Percentiles rank a stretch among this genome's conserved stretches.
Evolutionary conservation across 1,284 basidiomycete genomes (phyloP).

Genomic region (Sporisorium graminicola): DNA sequence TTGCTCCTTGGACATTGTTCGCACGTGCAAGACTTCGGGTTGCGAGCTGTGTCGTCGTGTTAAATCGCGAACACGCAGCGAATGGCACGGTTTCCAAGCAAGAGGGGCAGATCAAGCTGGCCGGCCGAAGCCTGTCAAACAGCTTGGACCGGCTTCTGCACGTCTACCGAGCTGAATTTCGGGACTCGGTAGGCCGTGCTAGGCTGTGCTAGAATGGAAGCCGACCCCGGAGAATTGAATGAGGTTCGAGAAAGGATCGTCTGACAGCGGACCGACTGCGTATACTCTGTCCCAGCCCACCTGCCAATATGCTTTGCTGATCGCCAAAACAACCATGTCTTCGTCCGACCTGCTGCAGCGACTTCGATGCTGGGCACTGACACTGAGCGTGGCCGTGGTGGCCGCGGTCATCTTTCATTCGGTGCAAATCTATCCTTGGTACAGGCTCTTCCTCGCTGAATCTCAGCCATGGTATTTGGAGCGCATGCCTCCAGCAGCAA

Average conservation of each 20-base stretch:
- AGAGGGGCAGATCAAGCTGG: too few relatives aligned
- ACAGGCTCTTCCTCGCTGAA: background rate
- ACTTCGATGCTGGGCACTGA: background rate
- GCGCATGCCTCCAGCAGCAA: background rate
- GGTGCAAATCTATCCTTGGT: background rate
- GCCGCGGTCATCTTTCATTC: background rate
- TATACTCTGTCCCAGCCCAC: too few relatives aligned
- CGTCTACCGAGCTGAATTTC: background rate
- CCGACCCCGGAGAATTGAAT: background rate
- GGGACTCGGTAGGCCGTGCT: background rate
- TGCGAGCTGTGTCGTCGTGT: too few relatives aligned
- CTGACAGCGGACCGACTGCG: background rate
- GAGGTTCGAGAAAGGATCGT: background rate
- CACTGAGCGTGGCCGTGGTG: background rate
- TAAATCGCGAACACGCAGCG: too few relatives aligned
- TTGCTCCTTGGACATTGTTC: too few relatives aligned
- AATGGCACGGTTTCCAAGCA: too few relatives aligned
- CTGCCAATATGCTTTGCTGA: background rate
- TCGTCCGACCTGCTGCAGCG: background rate
- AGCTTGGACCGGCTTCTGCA: too few relatives aligned
- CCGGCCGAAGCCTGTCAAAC: background rate
- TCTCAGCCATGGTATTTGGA: background rate
- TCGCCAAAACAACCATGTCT: background rate
- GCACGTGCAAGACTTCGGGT: too few relatives aligned
- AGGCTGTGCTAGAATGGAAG: background rate